Base-by-base conservation (phyloP, 2,329 filamentous ascomycete species). In the Alternaria burnsii region DNA sequence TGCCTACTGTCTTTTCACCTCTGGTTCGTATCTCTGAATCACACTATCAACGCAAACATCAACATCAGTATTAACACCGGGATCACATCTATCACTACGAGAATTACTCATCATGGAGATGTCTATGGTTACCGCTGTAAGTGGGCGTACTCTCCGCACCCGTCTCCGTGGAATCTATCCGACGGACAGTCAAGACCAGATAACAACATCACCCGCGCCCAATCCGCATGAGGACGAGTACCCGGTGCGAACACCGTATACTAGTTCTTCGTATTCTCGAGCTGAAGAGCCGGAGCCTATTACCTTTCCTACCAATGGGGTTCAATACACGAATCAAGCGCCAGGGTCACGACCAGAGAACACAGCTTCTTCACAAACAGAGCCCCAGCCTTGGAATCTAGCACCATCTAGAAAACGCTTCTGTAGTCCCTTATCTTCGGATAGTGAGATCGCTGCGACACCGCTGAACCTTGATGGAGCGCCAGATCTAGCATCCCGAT, bases 41-140 rank as follows among this genome's bases (percentile, higher is more conserved):
- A 41, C 58, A 58, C 42, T 48, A 61, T 54, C 63, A 47, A 36
- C 32, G 51, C 58, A 14, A 48, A 8, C 14, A 48, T 48, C 46
- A 48, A 38, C 30, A 50, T 18, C 28, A 26, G 32, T 26, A 38
- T 34, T 32, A 50, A 36, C 30, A 36, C 30, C 14, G 36, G 18
- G 10, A 36, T 20, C 60, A 22, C 60, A 24, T 53, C 51, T 46
- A 70, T 68, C 62, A 59, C 42, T 68, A 68, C 48, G 36, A 18
- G 41, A 44, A 24, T 32, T 55, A 43, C 58, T 51, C 36, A 20
- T 28, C 28, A 63, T 60, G 60, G 48, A 34, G 24, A 52, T 44
- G 47, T 24, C 24, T 12, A 52, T 50, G 28, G 40, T 38, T n/a
- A 16, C 40, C 24, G 32, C 36, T 5, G 36, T 50, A 5, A 20